Conservation (phyloP, 441 rosid species). For the Populus tomentosa region DNA sequence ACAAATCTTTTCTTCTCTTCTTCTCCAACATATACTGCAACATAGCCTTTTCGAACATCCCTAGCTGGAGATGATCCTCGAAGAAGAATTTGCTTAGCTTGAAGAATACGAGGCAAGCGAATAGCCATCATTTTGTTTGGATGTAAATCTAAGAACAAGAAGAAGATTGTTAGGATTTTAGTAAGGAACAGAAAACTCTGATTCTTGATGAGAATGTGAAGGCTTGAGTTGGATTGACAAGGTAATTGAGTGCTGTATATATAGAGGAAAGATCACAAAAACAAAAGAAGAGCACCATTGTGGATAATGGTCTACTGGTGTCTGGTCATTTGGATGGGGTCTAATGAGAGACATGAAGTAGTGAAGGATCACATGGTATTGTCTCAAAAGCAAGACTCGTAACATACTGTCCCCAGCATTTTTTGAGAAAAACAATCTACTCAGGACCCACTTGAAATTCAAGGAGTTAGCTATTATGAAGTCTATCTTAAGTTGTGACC, state of each 20-base stretch:
- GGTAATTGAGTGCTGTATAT: conserved; percentile 6
- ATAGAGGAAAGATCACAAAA: background rate
- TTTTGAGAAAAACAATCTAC: background rate
- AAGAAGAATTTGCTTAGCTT: background rate
- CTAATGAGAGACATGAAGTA: conserved; percentile 13
- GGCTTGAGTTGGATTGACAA: background rate
- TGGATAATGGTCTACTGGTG: conserved; percentile 10
- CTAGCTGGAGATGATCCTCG: background rate
- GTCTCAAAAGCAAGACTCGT: background rate
- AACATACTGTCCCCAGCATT: background rate
- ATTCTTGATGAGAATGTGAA: conserved; percentile 5
- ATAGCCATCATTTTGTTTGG: background rate
- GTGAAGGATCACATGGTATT: conserved; percentile 29
- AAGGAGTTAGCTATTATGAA: background rate
- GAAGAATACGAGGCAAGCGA: background rate
- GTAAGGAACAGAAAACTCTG: background rate
- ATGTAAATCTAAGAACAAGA: background rate
- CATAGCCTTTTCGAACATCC: background rate
- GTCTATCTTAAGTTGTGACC: background rate
- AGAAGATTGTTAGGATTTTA: background rate
- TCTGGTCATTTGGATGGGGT: background rate
- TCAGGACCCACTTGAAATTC: background rate
- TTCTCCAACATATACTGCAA: background rate
- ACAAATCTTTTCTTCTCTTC: background rate
- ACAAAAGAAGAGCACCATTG: background rate